phyloP scores from a whole-genome alignment of 2,329 filamentous ascomycete genomes.

The Cryphonectria japonica region DNA sequence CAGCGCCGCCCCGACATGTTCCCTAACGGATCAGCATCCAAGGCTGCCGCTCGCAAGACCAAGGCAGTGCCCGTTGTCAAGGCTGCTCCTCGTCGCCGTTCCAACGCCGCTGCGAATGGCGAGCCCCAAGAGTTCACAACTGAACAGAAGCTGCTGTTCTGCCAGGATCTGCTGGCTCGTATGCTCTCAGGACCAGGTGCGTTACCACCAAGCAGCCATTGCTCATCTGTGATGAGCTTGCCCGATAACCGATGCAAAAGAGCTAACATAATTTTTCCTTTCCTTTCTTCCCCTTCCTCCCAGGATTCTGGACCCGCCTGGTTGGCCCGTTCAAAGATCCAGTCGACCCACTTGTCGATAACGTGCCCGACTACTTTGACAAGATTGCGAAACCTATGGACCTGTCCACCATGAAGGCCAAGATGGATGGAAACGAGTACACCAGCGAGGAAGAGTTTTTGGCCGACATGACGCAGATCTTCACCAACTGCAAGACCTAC shows the following conservation, averaged over 20 bases:
- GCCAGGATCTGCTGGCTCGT: conserved; percentile 58
- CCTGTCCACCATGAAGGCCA: conserved; percentile 61
- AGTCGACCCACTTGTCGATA: conserved; percentile 59
- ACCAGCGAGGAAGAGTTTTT: conserved; percentile 56
- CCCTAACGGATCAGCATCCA: conserved; percentile 31
- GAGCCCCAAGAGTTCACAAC: conserved; percentile 39
- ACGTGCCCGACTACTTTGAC: conserved; percentile 64
- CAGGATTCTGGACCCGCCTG: conserved; percentile 69
- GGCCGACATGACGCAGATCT: conserved; percentile 63
- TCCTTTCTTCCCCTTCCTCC: not conserved
- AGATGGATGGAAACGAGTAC: conserved; percentile 61
- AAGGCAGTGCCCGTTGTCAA: conserved; percentile 32
- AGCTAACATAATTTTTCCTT: not conserved
- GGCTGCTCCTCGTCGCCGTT: conserved; percentile 37
- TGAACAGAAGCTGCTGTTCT: conserved; percentile 59
- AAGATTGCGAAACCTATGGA: conserved; percentile 67
- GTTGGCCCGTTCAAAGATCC: conserved; percentile 65
- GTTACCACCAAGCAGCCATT: conserved; percentile 18
- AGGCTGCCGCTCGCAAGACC: conserved; percentile 27
- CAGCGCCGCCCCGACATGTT: conserved; percentile 46
- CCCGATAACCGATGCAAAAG: not conserved
- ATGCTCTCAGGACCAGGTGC: conserved; percentile 67
- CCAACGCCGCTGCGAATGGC: conserved; percentile 33
- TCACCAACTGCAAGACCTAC: conserved; percentile 67
- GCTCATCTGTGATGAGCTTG: not conserved